Evolutionary conservation across 495 filamentous ascomycete genomes (phyloP).

Genomic region (Hypoxylon fuscum): DNA sequence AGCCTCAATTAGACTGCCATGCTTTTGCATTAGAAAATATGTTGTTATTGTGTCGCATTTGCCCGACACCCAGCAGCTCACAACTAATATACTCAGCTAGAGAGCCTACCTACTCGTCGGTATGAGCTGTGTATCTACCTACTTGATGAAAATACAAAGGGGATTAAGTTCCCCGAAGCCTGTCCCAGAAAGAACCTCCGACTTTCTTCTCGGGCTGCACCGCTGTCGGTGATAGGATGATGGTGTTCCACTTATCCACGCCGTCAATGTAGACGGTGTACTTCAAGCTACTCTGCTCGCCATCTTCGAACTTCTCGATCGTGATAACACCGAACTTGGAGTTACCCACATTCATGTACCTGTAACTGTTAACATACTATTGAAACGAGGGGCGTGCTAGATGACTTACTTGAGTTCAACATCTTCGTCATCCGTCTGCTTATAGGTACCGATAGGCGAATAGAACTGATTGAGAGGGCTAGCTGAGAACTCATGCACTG

Average conservation of each 20-base stretch:
- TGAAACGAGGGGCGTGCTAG: neutral
- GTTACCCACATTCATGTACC: slow-evolving; percentile 86
- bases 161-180: slow-evolving; percentile 38
- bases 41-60: slow-evolving; percentile 13
- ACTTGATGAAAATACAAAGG: slow-evolving; percentile 6
- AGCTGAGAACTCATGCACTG: slow-evolving; percentile 86
- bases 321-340: slow-evolving; percentile 92
- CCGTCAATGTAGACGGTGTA: slow-evolving; percentile 89
- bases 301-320: slow-evolving; percentile 70
- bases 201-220: slow-evolving; percentile 27
- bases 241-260: slow-evolving; percentile 75
- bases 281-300: slow-evolving; percentile 70
- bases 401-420: slow-evolving; percentile 74
- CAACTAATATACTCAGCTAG: neutral
- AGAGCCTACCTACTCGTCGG: slow-evolving; percentile 5
- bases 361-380: slow-evolving; percentile 38
- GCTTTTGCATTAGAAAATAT: slow-evolving; percentile 9
- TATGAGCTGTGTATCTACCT: slow-evolving; percentile 11
- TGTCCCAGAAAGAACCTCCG: slow-evolving; percentile 54
- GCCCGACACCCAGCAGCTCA: too few species aligned
- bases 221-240: slow-evolving; percentile 61
- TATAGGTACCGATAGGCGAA: slow-evolving; percentile 83
- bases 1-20: neutral
- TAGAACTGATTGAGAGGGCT: slow-evolving; percentile 94
- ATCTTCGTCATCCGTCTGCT: slow-evolving; percentile 79